Conservation (phyloP, 2,329 filamentous ascomycete species). For the Lizonia empirigonia region DNA sequence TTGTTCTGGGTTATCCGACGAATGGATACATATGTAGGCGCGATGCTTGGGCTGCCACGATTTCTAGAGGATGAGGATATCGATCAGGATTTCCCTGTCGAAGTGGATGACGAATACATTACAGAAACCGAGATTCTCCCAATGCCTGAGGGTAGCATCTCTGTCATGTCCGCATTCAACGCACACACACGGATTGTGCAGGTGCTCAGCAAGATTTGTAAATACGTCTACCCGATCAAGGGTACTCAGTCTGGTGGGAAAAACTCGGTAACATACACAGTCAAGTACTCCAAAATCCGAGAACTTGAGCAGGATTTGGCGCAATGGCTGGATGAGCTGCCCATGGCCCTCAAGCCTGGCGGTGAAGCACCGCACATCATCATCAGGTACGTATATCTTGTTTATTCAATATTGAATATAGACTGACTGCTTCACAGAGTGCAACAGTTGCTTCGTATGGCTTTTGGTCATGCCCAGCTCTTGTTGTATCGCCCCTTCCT, state of each 20-base stretch:
- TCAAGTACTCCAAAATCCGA: constrained; percentile 67
- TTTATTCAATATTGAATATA: not conserved
- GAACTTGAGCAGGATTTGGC: constrained; percentile 69
- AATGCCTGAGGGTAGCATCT: constrained; percentile 61
- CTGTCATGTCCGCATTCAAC: constrained; percentile 65
- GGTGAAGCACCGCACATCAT: constrained; percentile 76
- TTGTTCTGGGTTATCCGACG: constrained; percentile 59
- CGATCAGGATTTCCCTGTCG: constrained; percentile 54
- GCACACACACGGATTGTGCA: constrained; percentile 63
- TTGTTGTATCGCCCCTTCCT: constrained; percentile 83
- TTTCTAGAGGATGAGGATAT: constrained; percentile 57
- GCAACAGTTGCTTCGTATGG: constrained; percentile 77
- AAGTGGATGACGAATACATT: constrained; percentile 59
- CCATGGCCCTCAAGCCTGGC: constrained; percentile 77
- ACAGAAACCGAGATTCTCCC: constrained; percentile 56
- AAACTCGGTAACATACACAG: constrained; percentile 61
- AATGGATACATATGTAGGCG: constrained; percentile 60
- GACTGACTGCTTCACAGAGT: constrained; percentile 48
- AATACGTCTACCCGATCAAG: constrained; percentile 68
- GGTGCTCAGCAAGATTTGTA: constrained; percentile 66
- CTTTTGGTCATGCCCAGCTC: constrained; percentile 83
- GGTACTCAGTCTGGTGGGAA: constrained; percentile 47
- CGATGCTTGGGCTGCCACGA: constrained; percentile 56
- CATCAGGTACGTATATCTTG: constrained; percentile 66
- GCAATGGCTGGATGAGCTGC: constrained; percentile 69